These are phyloP conservation scores for Apiospora koreana DNA, from an alignment of 2,329 filamentous ascomycete species.

Conservation along the genomic window DNA sequence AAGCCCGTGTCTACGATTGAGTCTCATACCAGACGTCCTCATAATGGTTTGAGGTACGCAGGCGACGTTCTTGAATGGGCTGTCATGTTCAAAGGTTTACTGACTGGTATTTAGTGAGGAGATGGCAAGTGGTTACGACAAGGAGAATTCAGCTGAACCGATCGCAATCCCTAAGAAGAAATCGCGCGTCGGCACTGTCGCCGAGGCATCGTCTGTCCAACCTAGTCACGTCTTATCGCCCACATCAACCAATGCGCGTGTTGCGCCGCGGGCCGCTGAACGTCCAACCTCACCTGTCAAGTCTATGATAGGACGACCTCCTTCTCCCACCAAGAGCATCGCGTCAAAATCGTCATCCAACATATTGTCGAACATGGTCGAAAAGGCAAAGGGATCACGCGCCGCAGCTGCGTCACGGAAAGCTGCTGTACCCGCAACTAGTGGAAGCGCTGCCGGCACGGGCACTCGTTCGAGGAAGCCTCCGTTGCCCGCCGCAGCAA, in stretches of 20 bases:
- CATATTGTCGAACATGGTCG: conserved; percentile 58
- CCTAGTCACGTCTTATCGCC: conserved; percentile 73
- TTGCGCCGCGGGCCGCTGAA: conserved; percentile 54
- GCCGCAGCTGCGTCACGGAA: conserved; percentile 45
- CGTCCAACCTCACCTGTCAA: conserved; percentile 54
- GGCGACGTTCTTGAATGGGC: background rate
- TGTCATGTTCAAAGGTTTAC: conserved; percentile 16
- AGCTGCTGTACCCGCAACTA: conserved; percentile 46
- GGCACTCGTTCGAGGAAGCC: conserved; percentile 36
- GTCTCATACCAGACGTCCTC: conserved; percentile 30
- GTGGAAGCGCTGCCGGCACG: conserved; percentile 34
- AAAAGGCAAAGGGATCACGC: conserved; percentile 60
- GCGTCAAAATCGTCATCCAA: conserved; percentile 41
- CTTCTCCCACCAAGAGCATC: conserved; percentile 61
- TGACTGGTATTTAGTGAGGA: conserved; percentile 54
- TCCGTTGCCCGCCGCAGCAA: conserved; percentile 38
- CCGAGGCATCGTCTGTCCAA: conserved; percentile 41
- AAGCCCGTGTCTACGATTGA: conserved; percentile 33
- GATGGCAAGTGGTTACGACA: conserved; percentile 62
- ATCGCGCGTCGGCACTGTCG: conserved; percentile 45
- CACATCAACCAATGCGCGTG: conserved; percentile 77
- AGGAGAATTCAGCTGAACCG: conserved; percentile 69
- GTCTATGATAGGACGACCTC: conserved; percentile 57
- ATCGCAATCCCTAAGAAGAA: conserved; percentile 72
- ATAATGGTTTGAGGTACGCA: conserved; percentile 55